A percentile compares a stretch with the other conserved stretches of the same genome.
Evolutionary conservation across 176 grass and related monocot species (phyloP).

Genomic region (Guadua angustifolia): DNA sequence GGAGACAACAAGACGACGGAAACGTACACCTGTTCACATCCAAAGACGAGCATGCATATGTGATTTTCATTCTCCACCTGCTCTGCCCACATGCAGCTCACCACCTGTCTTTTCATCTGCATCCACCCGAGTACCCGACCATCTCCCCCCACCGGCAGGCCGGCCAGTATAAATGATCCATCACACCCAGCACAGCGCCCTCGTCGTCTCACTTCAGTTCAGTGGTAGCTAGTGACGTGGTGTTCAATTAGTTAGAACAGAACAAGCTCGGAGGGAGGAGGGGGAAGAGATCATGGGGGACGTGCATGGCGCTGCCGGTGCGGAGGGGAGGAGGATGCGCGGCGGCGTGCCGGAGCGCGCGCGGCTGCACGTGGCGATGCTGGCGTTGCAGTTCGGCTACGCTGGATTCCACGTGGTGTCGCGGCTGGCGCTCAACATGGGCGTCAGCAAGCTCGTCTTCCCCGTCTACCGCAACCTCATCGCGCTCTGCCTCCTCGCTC

Average conservation of each 20-base stretch:
- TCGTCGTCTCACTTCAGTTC: too few species aligned
- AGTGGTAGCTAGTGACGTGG: too few species aligned
- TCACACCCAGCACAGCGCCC: too few species aligned
- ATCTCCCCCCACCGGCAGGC: too few species aligned
- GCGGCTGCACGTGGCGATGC: slow-evolving; percentile 95
- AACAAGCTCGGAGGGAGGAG: too few species aligned
- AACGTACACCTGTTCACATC: neutral
- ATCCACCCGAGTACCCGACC: too few species aligned
- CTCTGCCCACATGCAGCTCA: too few species aligned
- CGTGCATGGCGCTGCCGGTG: neutral
- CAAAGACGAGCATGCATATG: neutral
- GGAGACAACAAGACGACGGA: neutral
- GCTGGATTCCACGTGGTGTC: slow-evolving; percentile 96
- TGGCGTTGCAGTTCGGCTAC: slow-evolving; percentile 94
- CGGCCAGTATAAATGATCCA: too few species aligned
- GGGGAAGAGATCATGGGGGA: neutral
- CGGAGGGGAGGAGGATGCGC: neutral
- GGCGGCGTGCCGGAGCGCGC: slow-evolving; percentile 69
- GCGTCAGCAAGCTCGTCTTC: slow-evolving; percentile 97
- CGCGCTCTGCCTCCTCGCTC: slow-evolving; percentile 80
- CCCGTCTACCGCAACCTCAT: slow-evolving; percentile 99
- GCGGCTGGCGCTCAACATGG: slow-evolving; percentile 94
- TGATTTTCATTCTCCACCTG: too few species aligned
- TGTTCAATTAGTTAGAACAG: too few species aligned
- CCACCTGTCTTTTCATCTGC: too few species aligned